Evolutionary conservation across 2,329 filamentous ascomycete species (phyloP).

Genomic region (Scorias spongiosa): DNA sequence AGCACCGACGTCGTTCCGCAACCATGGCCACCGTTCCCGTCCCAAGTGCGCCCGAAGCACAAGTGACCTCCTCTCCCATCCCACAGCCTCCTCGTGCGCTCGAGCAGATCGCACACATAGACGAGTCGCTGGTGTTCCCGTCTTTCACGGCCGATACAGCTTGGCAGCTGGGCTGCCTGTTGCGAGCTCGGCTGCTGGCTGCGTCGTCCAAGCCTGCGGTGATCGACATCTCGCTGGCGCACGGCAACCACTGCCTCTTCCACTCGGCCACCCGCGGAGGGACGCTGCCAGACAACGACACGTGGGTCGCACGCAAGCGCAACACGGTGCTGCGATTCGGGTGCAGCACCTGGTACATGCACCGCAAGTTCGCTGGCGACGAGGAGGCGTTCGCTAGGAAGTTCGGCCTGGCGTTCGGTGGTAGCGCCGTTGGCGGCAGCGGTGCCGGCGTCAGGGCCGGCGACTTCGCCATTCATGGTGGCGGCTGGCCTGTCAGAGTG

Average conservation of each 20-base stretch:
- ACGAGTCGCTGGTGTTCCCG: slow-evolving; percentile 29
- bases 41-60: too few species aligned
- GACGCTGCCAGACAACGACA: slow-evolving; percentile 44
- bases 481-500: slow-evolving; percentile 58
- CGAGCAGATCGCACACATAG: slow-evolving; percentile 25
- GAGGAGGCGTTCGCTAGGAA: slow-evolving; percentile 50
- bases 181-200: slow-evolving; percentile 46
- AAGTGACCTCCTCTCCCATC: neutral
- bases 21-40: too few species aligned
- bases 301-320: slow-evolving; percentile 50
- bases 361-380: slow-evolving; percentile 49
- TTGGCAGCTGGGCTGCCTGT: slow-evolving; percentile 48
- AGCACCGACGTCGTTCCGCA: too few species aligned
- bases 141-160: slow-evolving; percentile 50
- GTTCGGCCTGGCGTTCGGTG: slow-evolving; percentile 36
- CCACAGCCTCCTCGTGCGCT: slow-evolving; percentile 17
- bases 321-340: slow-evolving; percentile 59
- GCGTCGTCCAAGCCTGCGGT: slow-evolving; percentile 38
- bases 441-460: slow-evolving; percentile 30
- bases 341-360: slow-evolving; percentile 54
- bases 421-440: neutral
- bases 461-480: slow-evolving; percentile 64
- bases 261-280: slow-evolving; percentile 53
- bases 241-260: slow-evolving; percentile 41
- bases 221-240: slow-evolving; percentile 49